Conservation (phyloP, 2,329 filamentous ascomycete genomes). For the Coniochaeta hoffmannii region DNA sequence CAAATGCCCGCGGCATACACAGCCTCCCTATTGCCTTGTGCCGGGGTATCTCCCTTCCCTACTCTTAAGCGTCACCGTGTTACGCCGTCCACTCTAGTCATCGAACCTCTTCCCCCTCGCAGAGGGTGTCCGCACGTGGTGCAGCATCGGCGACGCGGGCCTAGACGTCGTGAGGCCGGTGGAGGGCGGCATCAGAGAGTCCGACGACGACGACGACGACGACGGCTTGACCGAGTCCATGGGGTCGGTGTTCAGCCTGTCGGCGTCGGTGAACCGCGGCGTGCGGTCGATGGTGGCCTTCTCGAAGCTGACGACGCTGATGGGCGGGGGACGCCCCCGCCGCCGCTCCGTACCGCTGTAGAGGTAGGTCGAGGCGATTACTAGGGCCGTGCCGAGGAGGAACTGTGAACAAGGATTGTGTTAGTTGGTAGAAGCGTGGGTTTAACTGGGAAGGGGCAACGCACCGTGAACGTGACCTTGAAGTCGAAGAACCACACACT, state of each 20-base stretch:
- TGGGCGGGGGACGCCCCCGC: conserved; percentile 54
- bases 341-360: conserved; percentile 64
- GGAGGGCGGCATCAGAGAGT: conserved; percentile 15
- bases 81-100: conserved; percentile 16
- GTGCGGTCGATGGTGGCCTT: conserved; percentile 59
- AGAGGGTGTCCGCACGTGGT: conserved; percentile 26
- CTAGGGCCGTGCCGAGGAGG: conserved; percentile 68
- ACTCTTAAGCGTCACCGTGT: neutral
- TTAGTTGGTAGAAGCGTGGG: neutral
- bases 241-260: conserved; percentile 28
- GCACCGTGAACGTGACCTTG: conserved; percentile 62
- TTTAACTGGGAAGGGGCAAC: conserved; percentile 13
- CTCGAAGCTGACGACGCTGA: conserved; percentile 67
- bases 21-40: neutral
- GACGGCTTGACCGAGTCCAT: conserved; percentile 29
- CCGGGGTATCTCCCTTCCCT: neutral
- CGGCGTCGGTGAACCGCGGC: conserved; percentile 23
- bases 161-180: conserved; percentile 36
- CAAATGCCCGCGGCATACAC: no score
- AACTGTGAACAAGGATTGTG: conserved; percentile 56
- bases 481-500: conserved; percentile 85
- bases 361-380: conserved; percentile 76
- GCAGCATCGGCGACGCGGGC: conserved; percentile 31
- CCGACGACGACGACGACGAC: no score
- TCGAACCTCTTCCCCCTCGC: conserved; percentile 29